A percentile compares a stretch with the other conserved stretches of the same genome.
Evolutionary conservation across 371 early-diverging fungal species (phyloP).

Genomic region (Fennellomyces sp.): DNA sequence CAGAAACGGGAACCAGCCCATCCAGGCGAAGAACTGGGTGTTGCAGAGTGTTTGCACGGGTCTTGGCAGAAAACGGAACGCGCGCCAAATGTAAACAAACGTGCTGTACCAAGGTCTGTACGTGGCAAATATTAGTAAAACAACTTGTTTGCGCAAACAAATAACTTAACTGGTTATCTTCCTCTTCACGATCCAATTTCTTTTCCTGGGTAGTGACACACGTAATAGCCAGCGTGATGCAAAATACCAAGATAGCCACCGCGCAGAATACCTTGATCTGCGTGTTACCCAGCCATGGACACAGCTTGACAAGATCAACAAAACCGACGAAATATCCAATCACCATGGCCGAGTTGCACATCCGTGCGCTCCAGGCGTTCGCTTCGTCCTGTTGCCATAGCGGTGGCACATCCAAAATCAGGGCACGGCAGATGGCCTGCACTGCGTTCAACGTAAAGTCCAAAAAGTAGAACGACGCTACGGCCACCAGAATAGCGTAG

Average conservation of each 20-base stretch:
- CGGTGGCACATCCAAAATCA: conserved; percentile 78
- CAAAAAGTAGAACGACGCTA: conserved; percentile 72
- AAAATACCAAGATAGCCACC: conserved; percentile 61
- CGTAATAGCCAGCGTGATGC: conserved; percentile 50
- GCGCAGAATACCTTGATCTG: conserved; percentile 73
- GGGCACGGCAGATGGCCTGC: conserved; percentile 72
- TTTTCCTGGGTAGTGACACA: conserved; percentile 62
- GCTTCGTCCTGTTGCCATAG: conserved; percentile 70
- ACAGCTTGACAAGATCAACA: conserved; percentile 63
- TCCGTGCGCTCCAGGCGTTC: conserved; percentile 79
- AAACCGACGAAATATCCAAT: conserved; percentile 73
- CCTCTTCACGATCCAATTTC: conserved; percentile 23
- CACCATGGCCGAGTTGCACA: conserved; percentile 75
- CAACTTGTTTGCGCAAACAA: too few relatives aligned
- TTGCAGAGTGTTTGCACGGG: conserved; percentile 73
- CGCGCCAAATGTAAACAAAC: conserved; percentile 59
- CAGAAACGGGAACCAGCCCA: conserved; percentile 86
- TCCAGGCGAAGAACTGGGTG: conserved; percentile 85
- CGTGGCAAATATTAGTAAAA: not conserved
- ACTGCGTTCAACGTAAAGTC: conserved; percentile 83
- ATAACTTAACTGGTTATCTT: conserved; percentile 18
- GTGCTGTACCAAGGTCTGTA: conserved; percentile 57
- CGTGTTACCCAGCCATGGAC: conserved; percentile 65
- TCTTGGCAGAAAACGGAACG: conserved; percentile 59
- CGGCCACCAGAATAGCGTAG: conserved; percentile 59